Percentiles rank a stretch among this genome's conserved stretches.
Evolutionary conservation across 768 basidiomycete species (phyloP).

Genomic region (Gautieria morchelliformis): DNA sequence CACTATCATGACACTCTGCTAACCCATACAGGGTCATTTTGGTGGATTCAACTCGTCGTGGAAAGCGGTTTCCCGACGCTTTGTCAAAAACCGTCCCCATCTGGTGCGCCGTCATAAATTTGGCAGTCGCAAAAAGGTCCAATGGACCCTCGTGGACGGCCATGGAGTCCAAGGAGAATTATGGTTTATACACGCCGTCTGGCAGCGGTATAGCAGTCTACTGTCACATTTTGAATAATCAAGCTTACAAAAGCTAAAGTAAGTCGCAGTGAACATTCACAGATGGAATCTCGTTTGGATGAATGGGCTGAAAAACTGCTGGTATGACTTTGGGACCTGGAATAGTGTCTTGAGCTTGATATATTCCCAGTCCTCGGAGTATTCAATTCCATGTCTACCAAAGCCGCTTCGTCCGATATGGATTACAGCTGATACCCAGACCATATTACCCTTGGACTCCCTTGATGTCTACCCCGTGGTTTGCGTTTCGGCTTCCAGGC

Average conservation of each 20-base stretch:
- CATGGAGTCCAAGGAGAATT: constrained; percentile 37
- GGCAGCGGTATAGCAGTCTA: constrained; percentile 16
- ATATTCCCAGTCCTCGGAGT: constrained; percentile 35
- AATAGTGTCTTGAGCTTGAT: background rate
- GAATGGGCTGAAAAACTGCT: constrained; percentile 60
- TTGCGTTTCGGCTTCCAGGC: constrained; percentile 80
- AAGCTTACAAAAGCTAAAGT: constrained; percentile 26
- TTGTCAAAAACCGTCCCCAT: constrained; percentile 89
- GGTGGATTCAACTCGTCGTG: constrained; percentile 87
- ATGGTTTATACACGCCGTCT: constrained; percentile 58
- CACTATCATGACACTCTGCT: background rate
- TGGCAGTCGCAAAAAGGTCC: constrained; percentile 29
- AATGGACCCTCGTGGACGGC: constrained; percentile 1
- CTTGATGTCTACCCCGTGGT: constrained; percentile 55
- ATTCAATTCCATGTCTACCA: constrained; percentile 53
- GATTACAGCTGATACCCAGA: constrained; percentile 66
- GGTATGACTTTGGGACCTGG: constrained; percentile 32
- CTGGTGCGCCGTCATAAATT: constrained; percentile 88
- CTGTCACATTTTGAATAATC: background rate
- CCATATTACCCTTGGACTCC: constrained; percentile 32
- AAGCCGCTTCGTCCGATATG: constrained; percentile 78
- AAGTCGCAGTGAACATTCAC: constrained; percentile 65
- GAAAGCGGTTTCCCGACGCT: constrained; percentile 91
- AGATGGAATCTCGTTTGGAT: constrained; percentile 59
- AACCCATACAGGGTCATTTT: constrained; percentile 51